Conservation (phyloP, 257 asterid genomes). For the Mitragyna speciosa region DNA sequence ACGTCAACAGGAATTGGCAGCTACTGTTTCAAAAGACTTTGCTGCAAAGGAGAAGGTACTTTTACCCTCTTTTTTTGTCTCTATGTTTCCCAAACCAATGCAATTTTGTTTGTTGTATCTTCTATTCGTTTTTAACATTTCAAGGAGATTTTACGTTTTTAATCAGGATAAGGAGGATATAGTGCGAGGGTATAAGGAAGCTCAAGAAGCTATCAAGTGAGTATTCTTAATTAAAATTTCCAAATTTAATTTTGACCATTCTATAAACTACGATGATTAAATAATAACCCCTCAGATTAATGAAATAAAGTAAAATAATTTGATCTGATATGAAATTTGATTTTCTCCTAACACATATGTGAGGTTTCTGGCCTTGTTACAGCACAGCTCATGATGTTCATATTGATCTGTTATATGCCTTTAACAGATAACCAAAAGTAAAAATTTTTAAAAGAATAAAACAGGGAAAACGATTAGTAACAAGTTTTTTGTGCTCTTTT, state of each 20-base stretch:
- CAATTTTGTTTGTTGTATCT: conserved; percentile 1
- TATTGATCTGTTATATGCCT: neutral
- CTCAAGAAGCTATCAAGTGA: conserved; percentile 60
- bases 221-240: conserved; percentile 19
- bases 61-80: neutral
- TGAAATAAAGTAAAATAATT: too few species aligned
- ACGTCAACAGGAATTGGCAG: conserved; percentile 29
- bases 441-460: too few species aligned
- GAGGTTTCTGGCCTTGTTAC: neutral
- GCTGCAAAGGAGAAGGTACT: conserved; percentile 36
- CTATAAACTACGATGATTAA: too few species aligned
- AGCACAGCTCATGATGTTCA: neutral
- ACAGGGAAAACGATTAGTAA: neutral
- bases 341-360: neutral
- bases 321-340: neutral
- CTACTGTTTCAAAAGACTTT: conserved; percentile 28
- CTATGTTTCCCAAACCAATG: neutral
- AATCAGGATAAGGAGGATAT: conserved; percentile 42
- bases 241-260: neutral
- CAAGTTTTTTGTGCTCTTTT: neutral
- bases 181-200: conserved; percentile 45
- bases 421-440: too few species aligned
- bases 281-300: too few species aligned
- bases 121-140: neutral
- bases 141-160: neutral